Conservation (phyloP, 2,329 filamentous ascomycete species). For the Alternaria hordeiaustralica region DNA sequence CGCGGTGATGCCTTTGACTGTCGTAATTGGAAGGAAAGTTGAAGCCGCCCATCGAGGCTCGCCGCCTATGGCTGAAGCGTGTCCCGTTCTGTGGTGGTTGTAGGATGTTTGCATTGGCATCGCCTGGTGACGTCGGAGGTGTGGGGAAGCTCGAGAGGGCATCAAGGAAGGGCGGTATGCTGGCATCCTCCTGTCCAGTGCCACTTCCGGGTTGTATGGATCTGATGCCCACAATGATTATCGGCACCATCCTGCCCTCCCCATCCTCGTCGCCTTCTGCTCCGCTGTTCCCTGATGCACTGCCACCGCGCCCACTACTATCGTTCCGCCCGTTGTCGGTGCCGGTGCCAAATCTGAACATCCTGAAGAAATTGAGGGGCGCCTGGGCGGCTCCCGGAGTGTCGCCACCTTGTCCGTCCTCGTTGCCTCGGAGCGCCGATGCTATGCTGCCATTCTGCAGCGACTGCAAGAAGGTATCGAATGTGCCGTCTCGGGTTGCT, state of each 20-base stretch:
- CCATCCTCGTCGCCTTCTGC: conserved; percentile 48
- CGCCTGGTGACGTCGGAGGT: conserved; percentile 55
- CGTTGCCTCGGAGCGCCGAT: conserved; percentile 58
- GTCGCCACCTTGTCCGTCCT: conserved; percentile 48
- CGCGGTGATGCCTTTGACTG: conserved; percentile 60
- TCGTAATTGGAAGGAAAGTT: conserved; percentile 60
- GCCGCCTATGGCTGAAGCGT: conserved; percentile 60
- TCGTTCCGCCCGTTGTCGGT: conserved; percentile 27
- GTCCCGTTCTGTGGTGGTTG: conserved; percentile 62
- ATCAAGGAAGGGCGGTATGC: conserved; percentile 58
- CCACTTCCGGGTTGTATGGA: conserved; percentile 64
- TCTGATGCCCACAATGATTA: conserved; percentile 73
- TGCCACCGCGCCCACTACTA: conserved; percentile 33
- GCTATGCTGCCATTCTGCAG: conserved; percentile 66
- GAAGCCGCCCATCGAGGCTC: conserved; percentile 62
- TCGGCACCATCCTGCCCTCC: conserved; percentile 67
- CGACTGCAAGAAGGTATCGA: conserved; percentile 68
- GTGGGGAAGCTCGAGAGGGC: conserved; percentile 57
- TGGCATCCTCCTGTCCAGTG: conserved; percentile 51
- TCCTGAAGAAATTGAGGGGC: conserved; percentile 71
- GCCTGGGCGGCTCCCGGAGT: conserved; percentile 52
- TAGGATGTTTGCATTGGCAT: conserved; percentile 58
- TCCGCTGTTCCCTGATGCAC: conserved; percentile 23
- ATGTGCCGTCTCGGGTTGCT: conserved; percentile 65
- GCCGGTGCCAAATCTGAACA: conserved; percentile 70